Conservation (phyloP, 805 yeast genomes). For the Wickerhamiella vanderwaltii region DNA sequence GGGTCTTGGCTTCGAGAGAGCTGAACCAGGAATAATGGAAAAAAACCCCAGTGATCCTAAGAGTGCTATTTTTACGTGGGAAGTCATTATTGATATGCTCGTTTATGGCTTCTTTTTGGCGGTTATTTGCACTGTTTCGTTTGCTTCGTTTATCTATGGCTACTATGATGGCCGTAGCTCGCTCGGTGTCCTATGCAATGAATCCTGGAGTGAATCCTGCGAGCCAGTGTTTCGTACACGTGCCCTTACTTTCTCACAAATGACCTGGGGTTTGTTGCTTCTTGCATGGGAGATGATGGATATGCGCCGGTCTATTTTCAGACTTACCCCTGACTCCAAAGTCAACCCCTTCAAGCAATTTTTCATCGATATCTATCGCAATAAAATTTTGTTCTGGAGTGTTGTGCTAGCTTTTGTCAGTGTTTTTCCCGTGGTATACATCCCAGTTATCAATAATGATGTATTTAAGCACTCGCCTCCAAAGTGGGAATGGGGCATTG, state of each 20-base stretch:
- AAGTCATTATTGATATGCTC: slow-evolving; percentile 54
- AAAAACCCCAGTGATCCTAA: slow-evolving; percentile 49
- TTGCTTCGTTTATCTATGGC: slow-evolving; percentile 55
- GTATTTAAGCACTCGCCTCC: slow-evolving; percentile 66
- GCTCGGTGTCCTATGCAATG: slow-evolving; percentile 55
- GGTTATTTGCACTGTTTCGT: slow-evolving; percentile 50
- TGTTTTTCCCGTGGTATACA: slow-evolving; percentile 72
- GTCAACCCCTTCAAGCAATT: slow-evolving; percentile 50
- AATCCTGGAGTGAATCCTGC: slow-evolving; percentile 37
- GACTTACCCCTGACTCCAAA: slow-evolving; percentile 54
- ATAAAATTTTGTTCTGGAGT: slow-evolving; percentile 74
- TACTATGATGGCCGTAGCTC: slow-evolving; percentile 42
- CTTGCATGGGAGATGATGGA: slow-evolving; percentile 80
- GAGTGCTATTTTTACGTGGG: slow-evolving; percentile 50
- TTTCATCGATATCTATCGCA: slow-evolving; percentile 53
- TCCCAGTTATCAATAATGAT: slow-evolving; percentile 70
- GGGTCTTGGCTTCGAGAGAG: slow-evolving; percentile 64
- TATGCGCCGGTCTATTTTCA: slow-evolving; percentile 54
- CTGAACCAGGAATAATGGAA: slow-evolving; percentile 50
- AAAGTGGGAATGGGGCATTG: slow-evolving; percentile 70
- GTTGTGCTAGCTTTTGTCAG: slow-evolving; percentile 55
- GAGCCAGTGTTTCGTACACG: slow-evolving; percentile 58
- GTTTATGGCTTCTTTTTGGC: slow-evolving; percentile 70
- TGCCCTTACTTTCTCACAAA: slow-evolving; percentile 62
- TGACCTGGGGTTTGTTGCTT: slow-evolving; percentile 78